Evolutionary conservation across 179 eudicot species (phyloP), one percentile per base, ranked within the genome.

Genomic region (Amaranthus tricolor): DNA sequence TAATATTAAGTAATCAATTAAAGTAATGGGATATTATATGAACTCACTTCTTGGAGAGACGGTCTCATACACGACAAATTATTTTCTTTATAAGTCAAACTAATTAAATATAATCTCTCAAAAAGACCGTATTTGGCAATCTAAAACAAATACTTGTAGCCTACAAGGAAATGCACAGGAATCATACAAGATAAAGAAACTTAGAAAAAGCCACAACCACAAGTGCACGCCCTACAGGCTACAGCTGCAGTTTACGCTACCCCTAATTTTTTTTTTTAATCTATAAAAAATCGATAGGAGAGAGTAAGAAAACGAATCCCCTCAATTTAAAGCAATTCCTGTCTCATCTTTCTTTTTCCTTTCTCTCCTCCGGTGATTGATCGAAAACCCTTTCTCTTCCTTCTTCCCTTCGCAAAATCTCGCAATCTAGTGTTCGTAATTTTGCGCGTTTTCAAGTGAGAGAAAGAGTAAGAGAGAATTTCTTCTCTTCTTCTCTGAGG

Each of bases 401-500:
- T 12, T 31, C 31, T 53, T 21, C 14, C 21, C 60, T 54, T 74
- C 70, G 59, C 77, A 40, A 11, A 48, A 31, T 3, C 40, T 31
- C 14, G 17, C 62, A 0, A 48, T 40, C n/a, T 52, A 31, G 60
- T 65, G 76, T 62, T 62, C 51, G 56, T 56, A 19, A 6, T 49
- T 44, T 17, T 50, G 54, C 58, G 21, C 68, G 51, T 62, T 14
- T 6, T 50, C 31, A 6, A 16, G 8, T 4, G 7, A 6, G 50
- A 51, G 47, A 14, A n/a, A 64, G 59, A 61, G 48, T 61, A 50
- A 73, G 50, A 62, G 21, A 76, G 21, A 69, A 5, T 17, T 43
- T 44, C 43, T 19, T n/a, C 65, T 62, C 70, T 70, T 77, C 61
- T 70, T 70, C 49, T 67, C 70, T 52, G 60, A 73, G 69, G 76